phyloP scores from a whole-genome alignment of 1,284 basidiomycete genomes.

The Mycosarcoma mackinlayi region DNA sequence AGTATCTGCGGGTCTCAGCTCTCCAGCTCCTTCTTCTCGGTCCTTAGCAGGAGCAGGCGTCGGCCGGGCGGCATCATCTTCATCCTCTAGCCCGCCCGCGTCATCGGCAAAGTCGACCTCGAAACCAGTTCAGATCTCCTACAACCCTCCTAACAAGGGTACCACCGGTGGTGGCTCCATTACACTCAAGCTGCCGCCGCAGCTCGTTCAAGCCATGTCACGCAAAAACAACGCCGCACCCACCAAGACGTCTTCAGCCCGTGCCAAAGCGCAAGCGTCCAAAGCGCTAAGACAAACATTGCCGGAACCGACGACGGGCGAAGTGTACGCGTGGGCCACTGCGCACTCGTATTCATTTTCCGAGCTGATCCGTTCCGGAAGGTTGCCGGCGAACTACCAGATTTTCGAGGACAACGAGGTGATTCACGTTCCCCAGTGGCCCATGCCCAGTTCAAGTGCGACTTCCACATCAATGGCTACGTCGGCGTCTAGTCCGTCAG shows the following conservation, averaged over 20 bases:
- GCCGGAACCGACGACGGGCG: slow-evolving; percentile 41
- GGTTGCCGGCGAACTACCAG: slow-evolving; percentile 52
- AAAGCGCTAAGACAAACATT: slow-evolving; percentile 45
- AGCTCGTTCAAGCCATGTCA: slow-evolving; percentile 43
- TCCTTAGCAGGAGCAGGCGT: neutral
- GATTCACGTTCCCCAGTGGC: slow-evolving; percentile 64
- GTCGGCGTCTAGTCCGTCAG: neutral
- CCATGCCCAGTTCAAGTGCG: slow-evolving; percentile 12
- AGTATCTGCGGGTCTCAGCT: neutral
- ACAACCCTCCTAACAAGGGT: slow-evolving; percentile 38
- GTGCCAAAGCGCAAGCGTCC: slow-evolving; percentile 44
- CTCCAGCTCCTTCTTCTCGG: neutral
- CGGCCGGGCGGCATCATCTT: slow-evolving; percentile 9
- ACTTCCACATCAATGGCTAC: neutral
- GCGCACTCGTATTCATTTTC: slow-evolving; percentile 61
- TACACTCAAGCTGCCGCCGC: slow-evolving; percentile 46
- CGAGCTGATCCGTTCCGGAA: slow-evolving; percentile 46
- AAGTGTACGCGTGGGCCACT: slow-evolving; percentile 62
- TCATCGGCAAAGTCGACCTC: slow-evolving; percentile 6
- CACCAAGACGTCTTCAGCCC: slow-evolving; percentile 41
- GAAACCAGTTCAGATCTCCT: slow-evolving; percentile 44
- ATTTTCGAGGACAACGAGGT: slow-evolving; percentile 65
- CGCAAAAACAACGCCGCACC: slow-evolving; percentile 25
- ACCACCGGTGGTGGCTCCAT: slow-evolving; percentile 32
- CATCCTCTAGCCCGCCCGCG: neutral